These are phyloP conservation scores for Cicer yamashitae DNA, from an alignment of 306 rosid genomes.

Conservation along the genomic window DNA sequence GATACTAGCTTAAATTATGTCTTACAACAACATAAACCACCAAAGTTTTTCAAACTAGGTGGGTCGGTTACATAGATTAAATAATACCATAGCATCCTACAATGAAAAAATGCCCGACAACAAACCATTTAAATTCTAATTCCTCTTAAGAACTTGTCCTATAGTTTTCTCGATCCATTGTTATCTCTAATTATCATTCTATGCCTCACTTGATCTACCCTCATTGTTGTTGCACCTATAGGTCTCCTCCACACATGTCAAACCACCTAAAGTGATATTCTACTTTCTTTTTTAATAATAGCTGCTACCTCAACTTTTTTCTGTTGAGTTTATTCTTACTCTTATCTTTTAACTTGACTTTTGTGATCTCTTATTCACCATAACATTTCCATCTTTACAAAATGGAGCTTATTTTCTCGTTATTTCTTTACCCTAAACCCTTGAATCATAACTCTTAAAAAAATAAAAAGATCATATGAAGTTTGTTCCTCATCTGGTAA, in stretches of 20 bases:
- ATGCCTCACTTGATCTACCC: conserved; percentile 2
- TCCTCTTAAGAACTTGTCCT: not conserved
- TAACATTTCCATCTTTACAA: not conserved
- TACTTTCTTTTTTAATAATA: not conserved
- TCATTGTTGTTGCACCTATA: not conserved
- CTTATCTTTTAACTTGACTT: not conserved
- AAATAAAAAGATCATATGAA: conserved; percentile 7
- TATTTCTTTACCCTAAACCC: conserved; percentile 2
- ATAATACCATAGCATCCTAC: not conserved
- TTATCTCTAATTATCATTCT: not conserved
- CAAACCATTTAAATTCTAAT: conserved; percentile 11
- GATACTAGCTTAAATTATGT: conserved; percentile 9
- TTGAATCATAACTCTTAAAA: not conserved
- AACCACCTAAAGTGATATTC: not conserved
- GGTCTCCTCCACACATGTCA: conserved; percentile 3
- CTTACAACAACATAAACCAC: not conserved
- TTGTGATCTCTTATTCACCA: not conserved
- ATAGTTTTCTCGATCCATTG: not conserved
- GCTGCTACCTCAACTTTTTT: conserved; percentile 12
- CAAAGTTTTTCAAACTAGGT: not conserved
- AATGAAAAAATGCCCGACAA: not conserved
- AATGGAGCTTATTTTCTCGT: not conserved
- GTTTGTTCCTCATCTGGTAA: conserved; percentile 32
- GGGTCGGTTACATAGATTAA: not conserved
- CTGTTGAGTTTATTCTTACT: conserved; percentile 3